Evolutionary conservation across 345 rosid species (phyloP).

Genomic region (Eucalyptus cladocalyx): DNA sequence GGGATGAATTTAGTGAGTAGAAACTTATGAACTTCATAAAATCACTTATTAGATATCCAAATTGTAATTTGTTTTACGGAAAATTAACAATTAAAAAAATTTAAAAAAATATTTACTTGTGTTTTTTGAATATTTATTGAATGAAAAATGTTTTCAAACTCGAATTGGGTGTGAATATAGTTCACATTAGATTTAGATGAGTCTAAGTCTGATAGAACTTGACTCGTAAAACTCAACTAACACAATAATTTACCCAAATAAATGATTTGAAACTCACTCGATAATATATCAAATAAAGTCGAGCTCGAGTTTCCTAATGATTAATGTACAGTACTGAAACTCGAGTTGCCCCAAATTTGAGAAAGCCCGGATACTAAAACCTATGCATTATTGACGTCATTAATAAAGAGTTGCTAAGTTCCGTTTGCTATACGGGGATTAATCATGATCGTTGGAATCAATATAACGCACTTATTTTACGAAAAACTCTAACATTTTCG

Average conservation of each 20-base stretch:
- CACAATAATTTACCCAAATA: not conserved
- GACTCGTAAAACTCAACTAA: not conserved
- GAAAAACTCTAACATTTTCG: no score
- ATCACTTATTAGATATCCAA: not conserved
- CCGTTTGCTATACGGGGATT: not conserved
- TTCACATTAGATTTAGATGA: not conserved
- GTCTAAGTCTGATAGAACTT: not conserved
- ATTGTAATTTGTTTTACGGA: not conserved
- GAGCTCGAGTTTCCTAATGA: not conserved
- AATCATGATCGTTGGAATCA: not conserved
- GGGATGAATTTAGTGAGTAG: not conserved
- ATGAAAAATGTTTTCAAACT: no score
- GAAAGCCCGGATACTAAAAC: not conserved
- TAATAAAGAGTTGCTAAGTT: not conserved
- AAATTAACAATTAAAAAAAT: no score
- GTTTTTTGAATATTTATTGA: no score
- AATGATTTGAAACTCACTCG: no score
- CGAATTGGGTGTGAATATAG: accelerated
- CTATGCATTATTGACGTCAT: not conserved
- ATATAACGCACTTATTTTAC: not conserved
- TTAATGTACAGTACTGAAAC: no score
- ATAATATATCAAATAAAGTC: not conserved
- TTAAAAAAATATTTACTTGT: no score
- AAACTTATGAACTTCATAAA: no score
- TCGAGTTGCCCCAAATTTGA: no score